Percentiles rank a stretch among this genome's conserved stretches.
These are phyloP conservation scores for Allium sativum DNA, from an alignment of 106 monocot species.

Conservation along the genomic window DNA sequence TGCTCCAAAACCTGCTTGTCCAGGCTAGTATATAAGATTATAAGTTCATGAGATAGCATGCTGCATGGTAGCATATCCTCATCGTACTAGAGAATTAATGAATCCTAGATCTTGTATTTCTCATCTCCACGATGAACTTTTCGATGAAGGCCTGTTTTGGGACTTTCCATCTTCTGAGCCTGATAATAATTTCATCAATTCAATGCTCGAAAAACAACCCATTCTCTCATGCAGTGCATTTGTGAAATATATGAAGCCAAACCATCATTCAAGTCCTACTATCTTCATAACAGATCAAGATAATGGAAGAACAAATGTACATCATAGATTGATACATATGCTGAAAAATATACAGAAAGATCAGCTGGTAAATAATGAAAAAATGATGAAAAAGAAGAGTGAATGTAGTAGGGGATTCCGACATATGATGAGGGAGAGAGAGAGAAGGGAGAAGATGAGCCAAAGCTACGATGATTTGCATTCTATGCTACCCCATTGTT, in stretches of 20 bases:
- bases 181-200: not conserved
- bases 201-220: not conserved
- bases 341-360: constrained; percentile 6
- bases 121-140: constrained; percentile 1
- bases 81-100: too few relatives aligned
- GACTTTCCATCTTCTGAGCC: constrained; percentile 5
- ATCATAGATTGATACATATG: constrained; percentile 22
- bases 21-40: too few relatives aligned
- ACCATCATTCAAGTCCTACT: too few relatives aligned
- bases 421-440: constrained; percentile 90
- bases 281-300: not conserved
- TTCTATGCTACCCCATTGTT: constrained; percentile 29
- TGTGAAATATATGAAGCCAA: constrained; percentile 8
- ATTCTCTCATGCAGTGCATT: constrained; percentile 12
- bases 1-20: too few relatives aligned
- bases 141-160: constrained; percentile 1
- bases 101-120: not conserved
- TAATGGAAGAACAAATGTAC: constrained; percentile 19
- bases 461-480: constrained; percentile 79
- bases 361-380: not conserved
- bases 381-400: not conserved
- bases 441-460: constrained; percentile 73
- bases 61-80: too few relatives aligned
- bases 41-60: too few relatives aligned
- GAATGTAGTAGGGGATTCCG: constrained; percentile 47